A percentile compares a stretch with the other conserved stretches of the same genome.
Conservation (phyloP, 1,139 yeast genomes). For the Yamadazyma jaroonii region DNA sequence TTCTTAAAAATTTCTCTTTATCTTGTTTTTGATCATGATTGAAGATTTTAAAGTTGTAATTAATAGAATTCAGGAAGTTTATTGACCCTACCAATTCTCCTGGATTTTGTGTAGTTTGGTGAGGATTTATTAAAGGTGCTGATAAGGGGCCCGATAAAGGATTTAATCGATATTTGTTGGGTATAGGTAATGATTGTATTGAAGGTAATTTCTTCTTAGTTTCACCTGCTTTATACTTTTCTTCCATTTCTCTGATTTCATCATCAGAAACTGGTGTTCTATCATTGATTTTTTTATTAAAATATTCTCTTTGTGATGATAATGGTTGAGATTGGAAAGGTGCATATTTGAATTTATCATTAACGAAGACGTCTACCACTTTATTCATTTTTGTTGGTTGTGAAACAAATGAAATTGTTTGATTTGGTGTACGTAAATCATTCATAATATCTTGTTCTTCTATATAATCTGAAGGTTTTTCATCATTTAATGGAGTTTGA, state of each 20-base stretch:
- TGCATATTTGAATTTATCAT: slow-evolving; percentile 46
- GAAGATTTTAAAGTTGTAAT: slow-evolving; percentile 42
- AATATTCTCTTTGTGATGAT: slow-evolving; percentile 49
- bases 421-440: not conserved
- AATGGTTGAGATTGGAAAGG: slow-evolving; percentile 56
- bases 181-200: slow-evolving; percentile 1
- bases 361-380: slow-evolving; percentile 51
- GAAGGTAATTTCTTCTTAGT: slow-evolving; percentile 3
- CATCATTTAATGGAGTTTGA: not conserved
- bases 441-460: not conserved
- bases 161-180: not conserved
- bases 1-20: slow-evolving; percentile 47
- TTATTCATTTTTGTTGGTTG: slow-evolving; percentile 6
- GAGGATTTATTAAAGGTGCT: not conserved
- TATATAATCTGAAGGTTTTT: not conserved
- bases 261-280: slow-evolving; percentile 37
- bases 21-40: slow-evolving; percentile 17
- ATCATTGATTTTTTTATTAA: slow-evolving; percentile 21
- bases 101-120: not conserved
- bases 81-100: slow-evolving; percentile 42
- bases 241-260: slow-evolving; percentile 39
- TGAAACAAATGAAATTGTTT: no score
- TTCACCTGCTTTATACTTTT: slow-evolving; percentile 20
- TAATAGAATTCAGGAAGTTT: slow-evolving; percentile 41
- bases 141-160: not conserved